Conservation (phyloP, 495 filamentous ascomycete species). For the Eremomyces bilateralis region DNA sequence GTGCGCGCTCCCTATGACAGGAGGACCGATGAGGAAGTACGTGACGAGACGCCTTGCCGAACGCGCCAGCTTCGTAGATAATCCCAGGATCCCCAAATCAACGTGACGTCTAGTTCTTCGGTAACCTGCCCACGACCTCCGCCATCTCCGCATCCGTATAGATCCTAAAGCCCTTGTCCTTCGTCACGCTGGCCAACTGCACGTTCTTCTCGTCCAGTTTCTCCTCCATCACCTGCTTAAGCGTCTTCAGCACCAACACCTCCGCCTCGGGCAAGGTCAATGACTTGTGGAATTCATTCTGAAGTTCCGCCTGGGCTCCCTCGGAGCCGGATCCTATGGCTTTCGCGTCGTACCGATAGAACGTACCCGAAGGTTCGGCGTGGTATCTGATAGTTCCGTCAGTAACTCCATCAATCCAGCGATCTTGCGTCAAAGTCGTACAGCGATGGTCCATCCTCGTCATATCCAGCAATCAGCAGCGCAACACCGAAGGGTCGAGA, state of each 20-base stretch:
- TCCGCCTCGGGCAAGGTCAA: slow-evolving; percentile 85
- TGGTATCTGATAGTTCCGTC: slow-evolving; percentile 42
- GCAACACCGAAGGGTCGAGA: slow-evolving; percentile 90
- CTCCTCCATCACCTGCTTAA: slow-evolving; percentile 99
- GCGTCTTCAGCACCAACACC: slow-evolving; percentile 82
- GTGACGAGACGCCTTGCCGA: too few species aligned
- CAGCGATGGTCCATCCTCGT: slow-evolving; percentile 92
- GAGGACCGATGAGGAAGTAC: too few species aligned
- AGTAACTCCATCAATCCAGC: slow-evolving; percentile 1
- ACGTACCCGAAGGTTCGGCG: slow-evolving; percentile 90
- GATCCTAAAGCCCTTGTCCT: slow-evolving; percentile 92
- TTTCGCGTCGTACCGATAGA: slow-evolving; percentile 98
- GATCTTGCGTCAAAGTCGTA: slow-evolving; percentile 21
- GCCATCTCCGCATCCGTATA: slow-evolving; percentile 96
- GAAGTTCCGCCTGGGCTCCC: slow-evolving; percentile 90
- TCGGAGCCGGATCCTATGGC: slow-evolving; percentile 93
- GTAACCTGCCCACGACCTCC: slow-evolving; percentile 55
- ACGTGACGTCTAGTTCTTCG: slow-evolving; percentile 18
- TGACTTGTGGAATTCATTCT: slow-evolving; percentile 97
- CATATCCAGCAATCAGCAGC: slow-evolving; percentile 84
- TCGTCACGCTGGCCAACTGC: slow-evolving; percentile 91
- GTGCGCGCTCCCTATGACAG: too few species aligned
- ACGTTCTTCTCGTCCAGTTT: slow-evolving; percentile 98
- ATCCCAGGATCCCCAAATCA: not conserved
- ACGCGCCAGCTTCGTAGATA: not conserved